Conservation (phyloP, 2,329 filamentous ascomycete genomes). For the Lachnum nothofagi region DNA sequence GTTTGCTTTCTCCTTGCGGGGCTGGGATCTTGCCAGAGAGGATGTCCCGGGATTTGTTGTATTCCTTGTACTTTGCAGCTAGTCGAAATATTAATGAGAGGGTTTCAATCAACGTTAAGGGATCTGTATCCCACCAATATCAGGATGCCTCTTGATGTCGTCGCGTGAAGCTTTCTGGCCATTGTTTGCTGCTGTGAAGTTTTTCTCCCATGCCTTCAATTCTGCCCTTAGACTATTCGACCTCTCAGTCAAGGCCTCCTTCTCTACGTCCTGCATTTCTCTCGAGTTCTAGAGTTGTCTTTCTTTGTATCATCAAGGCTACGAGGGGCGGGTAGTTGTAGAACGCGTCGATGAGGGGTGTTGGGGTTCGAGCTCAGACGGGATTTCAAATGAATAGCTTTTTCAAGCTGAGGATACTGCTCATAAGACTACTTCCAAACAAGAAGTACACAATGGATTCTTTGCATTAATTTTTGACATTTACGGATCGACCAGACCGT, state of each 20-base stretch:
- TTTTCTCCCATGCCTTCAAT: slow-evolving; percentile 69
- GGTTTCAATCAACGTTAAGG: not conserved
- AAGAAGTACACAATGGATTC: not conserved
- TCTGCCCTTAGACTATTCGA: slow-evolving; percentile 57
- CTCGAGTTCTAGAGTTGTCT: not conserved
- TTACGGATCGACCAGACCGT: not conserved
- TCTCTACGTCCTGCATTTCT: slow-evolving; percentile 25
- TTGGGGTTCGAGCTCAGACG: not conserved
- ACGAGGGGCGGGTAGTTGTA: not conserved
- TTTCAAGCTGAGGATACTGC: not conserved
- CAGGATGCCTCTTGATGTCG: slow-evolving; percentile 70
- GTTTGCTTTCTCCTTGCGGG: slow-evolving; percentile 20
- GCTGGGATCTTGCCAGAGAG: slow-evolving; percentile 48
- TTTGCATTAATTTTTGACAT: not conserved
- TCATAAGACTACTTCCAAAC: too few relatives aligned
- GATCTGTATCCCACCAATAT: slow-evolving; percentile 55
- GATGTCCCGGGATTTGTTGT: slow-evolving; percentile 60
- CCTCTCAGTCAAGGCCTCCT: slow-evolving; percentile 22
- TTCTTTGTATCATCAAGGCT: not conserved
- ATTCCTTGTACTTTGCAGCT: slow-evolving; percentile 65
- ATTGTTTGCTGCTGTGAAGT: slow-evolving; percentile 56
- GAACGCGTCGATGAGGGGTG: not conserved
- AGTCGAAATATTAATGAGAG: slow-evolving; percentile 4
- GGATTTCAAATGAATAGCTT: not conserved
- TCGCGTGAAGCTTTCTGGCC: slow-evolving; percentile 66